phyloP scores from a whole-genome alignment of 192 early-diverging fungal genomes.

The Coemansia sp. region DNA sequence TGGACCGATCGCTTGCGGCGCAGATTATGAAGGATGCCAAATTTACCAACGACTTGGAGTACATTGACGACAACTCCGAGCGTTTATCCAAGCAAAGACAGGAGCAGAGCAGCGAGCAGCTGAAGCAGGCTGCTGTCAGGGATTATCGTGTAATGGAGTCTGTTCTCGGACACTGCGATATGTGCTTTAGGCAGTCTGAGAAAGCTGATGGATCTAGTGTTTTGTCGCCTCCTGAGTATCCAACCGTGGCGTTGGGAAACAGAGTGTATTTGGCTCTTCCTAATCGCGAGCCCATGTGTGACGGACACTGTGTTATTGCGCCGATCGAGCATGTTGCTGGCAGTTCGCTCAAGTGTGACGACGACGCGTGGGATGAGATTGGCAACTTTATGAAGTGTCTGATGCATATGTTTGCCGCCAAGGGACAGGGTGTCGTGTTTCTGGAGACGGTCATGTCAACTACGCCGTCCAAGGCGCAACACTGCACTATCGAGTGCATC shows the following conservation, averaged over 20 bases:
- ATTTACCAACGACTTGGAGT: slow-evolving; percentile 75
- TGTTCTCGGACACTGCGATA: slow-evolving; percentile 57
- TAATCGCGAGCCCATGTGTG: slow-evolving; percentile 68
- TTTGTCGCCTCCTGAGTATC: slow-evolving; percentile 63
- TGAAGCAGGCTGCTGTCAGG: slow-evolving; percentile 64
- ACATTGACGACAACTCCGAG: slow-evolving; percentile 90
- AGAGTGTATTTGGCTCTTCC: slow-evolving; percentile 82
- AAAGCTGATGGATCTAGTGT: slow-evolving; percentile 39
- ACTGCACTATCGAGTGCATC: slow-evolving; percentile 90
- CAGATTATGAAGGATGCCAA: slow-evolving; percentile 50
- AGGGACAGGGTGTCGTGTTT: slow-evolving; percentile 77
- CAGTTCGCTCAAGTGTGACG: slow-evolving; percentile 84
- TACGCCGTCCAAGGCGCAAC: slow-evolving; percentile 64
- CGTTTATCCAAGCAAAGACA: slow-evolving; percentile 64
- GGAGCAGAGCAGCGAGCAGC: slow-evolving; percentile 66
- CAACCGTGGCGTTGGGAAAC: slow-evolving; percentile 78
- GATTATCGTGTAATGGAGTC: slow-evolving; percentile 74
- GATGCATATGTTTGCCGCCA: slow-evolving; percentile 80
- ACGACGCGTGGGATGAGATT: slow-evolving; percentile 94
- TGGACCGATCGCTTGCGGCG: slow-evolving; percentile 23
- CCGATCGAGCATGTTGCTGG: slow-evolving; percentile 80
- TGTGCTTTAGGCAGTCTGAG: slow-evolving; percentile 70
- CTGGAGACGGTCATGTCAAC: slow-evolving; percentile 87
- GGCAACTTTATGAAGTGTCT: slow-evolving; percentile 96
- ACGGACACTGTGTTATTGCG: slow-evolving; percentile 90